A percentile compares a stretch with the other conserved stretches of the same genome.
phyloP scores from a whole-genome alignment of 331 rosid species.

The Spiraea crenata region DNA sequence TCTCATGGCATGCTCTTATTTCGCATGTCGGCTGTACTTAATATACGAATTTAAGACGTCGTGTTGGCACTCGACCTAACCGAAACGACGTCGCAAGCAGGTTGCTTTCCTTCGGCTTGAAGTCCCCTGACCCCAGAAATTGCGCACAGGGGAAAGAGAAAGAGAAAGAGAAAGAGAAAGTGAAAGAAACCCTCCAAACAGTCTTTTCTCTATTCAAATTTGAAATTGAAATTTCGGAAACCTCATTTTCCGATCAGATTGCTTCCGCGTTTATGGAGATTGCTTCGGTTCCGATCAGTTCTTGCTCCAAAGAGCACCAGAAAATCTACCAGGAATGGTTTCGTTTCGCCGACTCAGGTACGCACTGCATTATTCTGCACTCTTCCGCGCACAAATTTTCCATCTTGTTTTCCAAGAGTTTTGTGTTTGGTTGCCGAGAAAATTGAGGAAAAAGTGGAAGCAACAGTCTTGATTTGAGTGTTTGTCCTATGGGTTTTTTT shows the following conservation, averaged over 20 bases:
- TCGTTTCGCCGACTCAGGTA: constrained; percentile 79
- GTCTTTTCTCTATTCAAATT: not conserved
- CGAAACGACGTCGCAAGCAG: constrained; percentile 21
- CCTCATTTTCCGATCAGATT: not conserved
- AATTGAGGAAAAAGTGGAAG: not conserved
- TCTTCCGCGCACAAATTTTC: not conserved
- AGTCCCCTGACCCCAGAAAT: not conserved
- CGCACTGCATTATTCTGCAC: not conserved
- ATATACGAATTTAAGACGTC: not conserved
- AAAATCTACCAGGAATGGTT: constrained; percentile 80
- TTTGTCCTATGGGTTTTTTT: not conserved
- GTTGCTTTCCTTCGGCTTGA: not conserved
- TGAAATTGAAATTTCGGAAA: not conserved
- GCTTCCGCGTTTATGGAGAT: constrained; percentile 48
- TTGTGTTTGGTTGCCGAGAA: constrained; percentile 10
- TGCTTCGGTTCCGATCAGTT: constrained; percentile 36
- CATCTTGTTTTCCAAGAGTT: not conserved
- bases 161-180: not conserved
- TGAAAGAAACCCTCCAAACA: not conserved
- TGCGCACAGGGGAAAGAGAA: not conserved
- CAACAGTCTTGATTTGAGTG: not conserved
- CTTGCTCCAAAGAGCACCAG: constrained; percentile 60
- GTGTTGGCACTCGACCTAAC: too few species aligned
- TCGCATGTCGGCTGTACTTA: not conserved
- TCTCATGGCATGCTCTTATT: not conserved